phyloP scores from a whole-genome alignment of 352 stramenopile species.

The Phytophthora kernoviae region DNA sequence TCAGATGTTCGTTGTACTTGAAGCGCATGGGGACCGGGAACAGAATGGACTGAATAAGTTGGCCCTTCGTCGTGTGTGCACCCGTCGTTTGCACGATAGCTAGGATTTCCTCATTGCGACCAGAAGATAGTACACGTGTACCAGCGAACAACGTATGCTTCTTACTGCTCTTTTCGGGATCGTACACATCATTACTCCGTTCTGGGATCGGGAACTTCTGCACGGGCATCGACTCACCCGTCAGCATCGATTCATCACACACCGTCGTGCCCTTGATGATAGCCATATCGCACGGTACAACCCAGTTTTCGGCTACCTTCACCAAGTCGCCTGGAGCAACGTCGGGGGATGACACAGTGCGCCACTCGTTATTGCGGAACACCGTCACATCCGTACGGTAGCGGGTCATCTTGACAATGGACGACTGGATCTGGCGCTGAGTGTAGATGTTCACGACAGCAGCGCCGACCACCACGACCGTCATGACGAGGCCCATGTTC shows the following conservation, averaged over 20 bases:
- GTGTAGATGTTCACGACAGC: constrained; percentile 40
- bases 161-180: constrained; percentile 42
- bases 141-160: constrained; percentile 76
- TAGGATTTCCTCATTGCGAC: constrained; percentile 46
- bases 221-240: constrained; percentile 68
- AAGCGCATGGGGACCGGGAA: constrained; percentile 77
- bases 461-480: constrained; percentile 30
- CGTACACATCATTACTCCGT: constrained; percentile 39
- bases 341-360: constrained; percentile 29
- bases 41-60: constrained; percentile 73
- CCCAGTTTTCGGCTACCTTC: constrained; percentile 43
- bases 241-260: constrained; percentile 54
- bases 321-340: constrained; percentile 53
- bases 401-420: constrained; percentile 42
- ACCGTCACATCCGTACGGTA: constrained; percentile 55
- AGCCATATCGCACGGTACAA: constrained; percentile 50
- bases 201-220: constrained; percentile 63
- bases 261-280: constrained; percentile 44
- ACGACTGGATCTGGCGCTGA: constrained; percentile 34
- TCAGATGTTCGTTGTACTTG: constrained; percentile 83
- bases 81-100: constrained; percentile 68
- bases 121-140: constrained; percentile 55
- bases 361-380: constrained; percentile 37
- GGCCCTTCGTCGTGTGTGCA: constrained; percentile 65
- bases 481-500: constrained; percentile 40